A percentile compares a stretch with the other conserved stretches of the same genome.
Conservation (phyloP, 169 alveolate species). For the Cryptosporidium sp. region DNA sequence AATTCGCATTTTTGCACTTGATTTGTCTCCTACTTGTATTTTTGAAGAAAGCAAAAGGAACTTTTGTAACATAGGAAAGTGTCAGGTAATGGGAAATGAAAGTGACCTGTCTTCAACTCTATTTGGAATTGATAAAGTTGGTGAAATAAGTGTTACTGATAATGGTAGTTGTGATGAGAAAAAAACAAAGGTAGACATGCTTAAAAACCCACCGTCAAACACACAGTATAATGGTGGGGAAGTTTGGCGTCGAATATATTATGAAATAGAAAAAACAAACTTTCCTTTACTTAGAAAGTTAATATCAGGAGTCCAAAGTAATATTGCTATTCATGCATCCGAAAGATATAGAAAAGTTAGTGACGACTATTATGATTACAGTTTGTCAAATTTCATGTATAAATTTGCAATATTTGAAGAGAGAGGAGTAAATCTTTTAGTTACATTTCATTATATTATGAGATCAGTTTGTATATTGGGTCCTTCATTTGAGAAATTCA, state of each 20-base stretch:
- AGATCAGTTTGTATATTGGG: slow-evolving; percentile 50
- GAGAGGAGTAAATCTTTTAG: slow-evolving; percentile 37
- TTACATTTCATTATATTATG: slow-evolving; percentile 53
- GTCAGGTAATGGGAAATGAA: slow-evolving; percentile 63
- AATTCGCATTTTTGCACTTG: slow-evolving; percentile 34
- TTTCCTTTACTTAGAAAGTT: slow-evolving; percentile 18
- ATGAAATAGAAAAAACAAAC: slow-evolving; percentile 27
- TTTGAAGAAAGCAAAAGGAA: not conserved
- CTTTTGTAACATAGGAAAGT: slow-evolving; percentile 43
- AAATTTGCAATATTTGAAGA: slow-evolving; percentile 55
- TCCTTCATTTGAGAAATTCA: slow-evolving; percentile 7
- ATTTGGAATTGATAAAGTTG: slow-evolving; percentile 45
- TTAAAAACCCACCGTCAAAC: slow-evolving; percentile 62
- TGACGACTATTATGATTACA: slow-evolving; percentile 32
- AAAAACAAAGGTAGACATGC: slow-evolving; percentile 52
- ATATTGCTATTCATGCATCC: slow-evolving; percentile 72
- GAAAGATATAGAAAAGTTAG: slow-evolving; percentile 42
- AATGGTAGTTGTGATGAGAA: slow-evolving; percentile 8
- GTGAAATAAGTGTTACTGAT: not conserved
- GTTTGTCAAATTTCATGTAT: slow-evolving; percentile 50
- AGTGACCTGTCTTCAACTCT: slow-evolving; percentile 61
- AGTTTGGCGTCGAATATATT: slow-evolving; percentile 43
- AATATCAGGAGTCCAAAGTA: slow-evolving; percentile 65
- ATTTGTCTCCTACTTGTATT: slow-evolving; percentile 34
- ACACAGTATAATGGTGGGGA: slow-evolving; percentile 60